Percentiles rank a stretch among this genome's conserved stretches.
phyloP scores from a whole-genome alignment of 257 asterid genomes.

The Solanum sparsipilum region DNA sequence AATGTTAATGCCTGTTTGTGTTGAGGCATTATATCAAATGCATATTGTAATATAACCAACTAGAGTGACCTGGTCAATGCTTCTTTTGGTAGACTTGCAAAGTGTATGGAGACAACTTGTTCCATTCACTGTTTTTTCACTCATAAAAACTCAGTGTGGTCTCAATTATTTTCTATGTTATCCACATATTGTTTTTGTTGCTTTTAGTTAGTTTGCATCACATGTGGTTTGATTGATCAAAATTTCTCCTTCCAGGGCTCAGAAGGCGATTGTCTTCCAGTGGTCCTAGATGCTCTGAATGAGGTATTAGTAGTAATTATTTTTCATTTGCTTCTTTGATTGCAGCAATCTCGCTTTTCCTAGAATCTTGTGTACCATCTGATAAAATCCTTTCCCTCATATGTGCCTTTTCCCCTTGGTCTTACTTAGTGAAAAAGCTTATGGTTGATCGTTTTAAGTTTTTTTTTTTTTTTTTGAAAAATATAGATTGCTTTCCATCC shows the following conservation, averaged over 20 bases:
- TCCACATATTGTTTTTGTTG: neutral
- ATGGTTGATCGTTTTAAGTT: neutral
- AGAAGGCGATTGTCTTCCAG: constrained; percentile 84
- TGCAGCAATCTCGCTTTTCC: neutral
- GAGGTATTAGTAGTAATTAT: constrained; percentile 45
- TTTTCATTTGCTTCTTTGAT: neutral
- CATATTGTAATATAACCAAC: neutral
- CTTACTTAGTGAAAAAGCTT: neutral
- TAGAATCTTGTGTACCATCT: neutral
- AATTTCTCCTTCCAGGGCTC: constrained; percentile 50
- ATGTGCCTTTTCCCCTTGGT: neutral
- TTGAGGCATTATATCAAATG: neutral
- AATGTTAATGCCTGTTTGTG: neutral
- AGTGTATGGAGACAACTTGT: neutral
- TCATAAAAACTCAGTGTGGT: neutral
- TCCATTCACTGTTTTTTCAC: neutral
- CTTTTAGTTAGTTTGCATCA: neutral
- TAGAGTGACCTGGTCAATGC: neutral
- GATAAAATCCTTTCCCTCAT: neutral
- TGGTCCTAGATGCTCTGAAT: constrained; percentile 90
- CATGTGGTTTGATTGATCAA: constrained; percentile 11
- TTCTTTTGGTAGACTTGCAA: neutral
- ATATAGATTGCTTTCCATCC: constrained; percentile 91
- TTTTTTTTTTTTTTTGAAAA: neutral
- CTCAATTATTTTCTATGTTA: neutral